These are phyloP conservation scores for Neurospora sp. DNA, from an alignment of 495 filamentous ascomycete genomes.

Conservation along the genomic window DNA sequence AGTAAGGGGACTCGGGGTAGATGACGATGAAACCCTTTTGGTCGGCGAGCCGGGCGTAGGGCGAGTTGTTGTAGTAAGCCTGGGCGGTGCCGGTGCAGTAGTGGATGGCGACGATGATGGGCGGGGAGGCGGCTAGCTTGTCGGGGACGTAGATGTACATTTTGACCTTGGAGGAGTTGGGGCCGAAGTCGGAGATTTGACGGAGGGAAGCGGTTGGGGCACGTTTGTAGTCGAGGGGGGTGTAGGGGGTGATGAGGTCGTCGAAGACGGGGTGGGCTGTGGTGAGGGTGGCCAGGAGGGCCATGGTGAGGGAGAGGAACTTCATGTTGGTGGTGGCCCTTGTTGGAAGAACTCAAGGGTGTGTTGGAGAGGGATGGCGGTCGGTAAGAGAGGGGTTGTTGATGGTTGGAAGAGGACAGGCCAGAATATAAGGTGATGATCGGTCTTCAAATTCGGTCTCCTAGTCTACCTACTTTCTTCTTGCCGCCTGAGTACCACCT, in stretches of 20 bases:
- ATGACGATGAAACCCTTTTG: slow-evolving; percentile 41
- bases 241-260: not conserved
- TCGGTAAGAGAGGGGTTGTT: no score
- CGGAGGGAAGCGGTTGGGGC: not conserved
- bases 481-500: no score
- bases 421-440: no score
- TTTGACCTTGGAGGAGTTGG: slow-evolving; percentile 33
- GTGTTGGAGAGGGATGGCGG: no score
- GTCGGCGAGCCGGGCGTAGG: slow-evolving; percentile 27
- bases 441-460: no score
- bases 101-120: slow-evolving; percentile 48
- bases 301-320: not conserved
- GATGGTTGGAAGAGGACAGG: no score
- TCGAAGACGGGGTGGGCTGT: not conserved
- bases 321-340: no score
- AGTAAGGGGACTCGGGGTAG: slow-evolving; percentile 32
- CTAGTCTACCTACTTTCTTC: no score
- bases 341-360: no score
- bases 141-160: slow-evolving; percentile 50
- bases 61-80: slow-evolving; percentile 16
- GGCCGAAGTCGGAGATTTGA: slow-evolving; percentile 32
- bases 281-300: not conserved
- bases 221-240: not conserved
- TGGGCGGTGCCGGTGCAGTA: slow-evolving; percentile 30
- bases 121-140: slow-evolving; percentile 38